phyloP scores from a whole-genome alignment of 805 yeast genomes.

The Yarrowia keelungensis region DNA sequence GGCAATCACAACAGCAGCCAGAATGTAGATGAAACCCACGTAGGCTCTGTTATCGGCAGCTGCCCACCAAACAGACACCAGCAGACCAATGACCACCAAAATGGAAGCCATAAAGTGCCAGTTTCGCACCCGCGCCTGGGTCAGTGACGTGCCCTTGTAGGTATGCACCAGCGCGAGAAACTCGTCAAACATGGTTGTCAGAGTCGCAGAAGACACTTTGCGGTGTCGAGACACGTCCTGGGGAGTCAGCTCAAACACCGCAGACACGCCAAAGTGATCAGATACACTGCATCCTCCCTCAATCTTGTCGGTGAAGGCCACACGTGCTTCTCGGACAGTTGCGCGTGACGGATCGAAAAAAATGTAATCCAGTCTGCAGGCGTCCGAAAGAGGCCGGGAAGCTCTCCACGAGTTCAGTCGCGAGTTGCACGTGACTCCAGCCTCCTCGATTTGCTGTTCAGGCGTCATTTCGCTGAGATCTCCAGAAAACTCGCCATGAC shows the following conservation, averaged over 20 bases:
- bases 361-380: constrained; percentile 90
- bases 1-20: constrained; percentile 62
- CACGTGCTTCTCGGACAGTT: constrained; percentile 66
- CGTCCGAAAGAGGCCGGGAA: constrained; percentile 61
- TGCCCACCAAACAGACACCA: constrained; percentile 66
- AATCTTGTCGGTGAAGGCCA: constrained; percentile 72
- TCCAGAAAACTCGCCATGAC: constrained; percentile 58
- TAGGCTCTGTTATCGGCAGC: constrained; percentile 60
- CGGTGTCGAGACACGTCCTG: neutral
- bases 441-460: constrained; percentile 66
- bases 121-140: constrained; percentile 71
- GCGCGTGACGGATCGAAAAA: constrained; percentile 67
- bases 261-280: constrained; percentile 82
- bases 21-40: constrained; percentile 69
- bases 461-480: constrained; percentile 59
- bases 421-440: constrained; percentile 92
- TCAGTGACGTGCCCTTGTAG: constrained; percentile 60
- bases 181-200: constrained; percentile 54
- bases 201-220: constrained; percentile 20
- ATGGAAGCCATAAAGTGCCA: constrained; percentile 68
- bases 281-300: constrained; percentile 77
- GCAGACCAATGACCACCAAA: constrained; percentile 58
- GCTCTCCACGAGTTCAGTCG: constrained; percentile 85
- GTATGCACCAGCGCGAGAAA: constrained; percentile 57
- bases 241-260: constrained; percentile 39